A percentile compares a stretch with the other conserved stretches of the same genome.
Conservation (phyloP, 805 yeast genomes). For the Teunomyces aglyptinius region DNA sequence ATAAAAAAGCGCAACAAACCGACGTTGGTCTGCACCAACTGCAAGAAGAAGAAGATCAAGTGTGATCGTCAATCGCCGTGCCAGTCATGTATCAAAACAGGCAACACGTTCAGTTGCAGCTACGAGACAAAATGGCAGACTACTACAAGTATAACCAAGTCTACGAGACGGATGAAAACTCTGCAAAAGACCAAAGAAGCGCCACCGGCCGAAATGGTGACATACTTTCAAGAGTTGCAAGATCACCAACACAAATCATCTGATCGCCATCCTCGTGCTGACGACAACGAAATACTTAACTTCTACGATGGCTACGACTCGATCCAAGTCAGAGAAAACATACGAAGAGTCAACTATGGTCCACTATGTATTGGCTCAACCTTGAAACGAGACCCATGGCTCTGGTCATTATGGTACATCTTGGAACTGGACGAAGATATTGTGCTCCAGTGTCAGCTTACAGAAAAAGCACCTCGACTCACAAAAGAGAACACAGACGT, state of each 20-base stretch:
- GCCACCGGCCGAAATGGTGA: not conserved
- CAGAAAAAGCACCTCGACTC: constrained; percentile 14
- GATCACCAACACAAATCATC: not conserved
- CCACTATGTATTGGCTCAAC: constrained; percentile 40
- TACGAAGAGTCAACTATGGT: constrained; percentile 33
- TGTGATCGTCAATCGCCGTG: constrained; percentile 31
- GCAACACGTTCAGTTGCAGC: constrained; percentile 16
- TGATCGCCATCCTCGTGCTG: not conserved
- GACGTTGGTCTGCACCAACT: constrained; percentile 28
- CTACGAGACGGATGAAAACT: not conserved
- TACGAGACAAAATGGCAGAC: constrained; percentile 19
- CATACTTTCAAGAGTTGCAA: not conserved
- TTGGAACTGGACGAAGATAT: constrained; percentile 12
- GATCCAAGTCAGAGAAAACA: constrained; percentile 26
- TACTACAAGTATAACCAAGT: not conserved
- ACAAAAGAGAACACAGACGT: constrained; percentile 2
- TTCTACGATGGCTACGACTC: constrained; percentile 26
- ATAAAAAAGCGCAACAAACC: constrained; percentile 19
- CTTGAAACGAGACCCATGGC: constrained; percentile 33
- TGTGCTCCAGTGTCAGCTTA: constrained; percentile 2
- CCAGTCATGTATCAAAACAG: constrained; percentile 22
- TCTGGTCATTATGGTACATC: constrained; percentile 34
- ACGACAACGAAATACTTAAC: constrained; percentile 15
- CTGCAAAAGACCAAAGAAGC: no score
- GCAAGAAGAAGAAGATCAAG: constrained; percentile 32